Evolutionary conservation across 2,329 filamentous ascomycete species (phyloP), one percentile per base, ranked within the genome.

Genomic region (Penicillium sclerotigenum): DNA sequence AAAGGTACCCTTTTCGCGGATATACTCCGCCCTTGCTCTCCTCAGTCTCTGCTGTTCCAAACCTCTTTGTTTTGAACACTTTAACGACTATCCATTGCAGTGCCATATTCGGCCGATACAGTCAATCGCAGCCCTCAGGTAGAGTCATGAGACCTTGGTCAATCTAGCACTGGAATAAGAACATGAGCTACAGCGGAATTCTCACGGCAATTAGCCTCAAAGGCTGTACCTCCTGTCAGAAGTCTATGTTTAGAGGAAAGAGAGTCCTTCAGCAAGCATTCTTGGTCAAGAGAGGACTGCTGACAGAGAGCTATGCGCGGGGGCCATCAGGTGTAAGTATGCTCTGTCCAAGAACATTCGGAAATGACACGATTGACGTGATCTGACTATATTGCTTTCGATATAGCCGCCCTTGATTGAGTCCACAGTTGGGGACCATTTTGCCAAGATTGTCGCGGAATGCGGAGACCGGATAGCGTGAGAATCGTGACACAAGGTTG

Each of bases 391-490:
- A 18, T 22, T 51, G 16, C 18, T n/a, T 16, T 29, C 5, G 1
- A 37, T 48, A 13, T 34, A 79, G 72, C 77, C 77, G 20, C 76
- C 78, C 6, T 70, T 80, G 36, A 66, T 80, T 36, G 76, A 79
- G 54, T 73, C 76, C 47, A 80, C 78, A 1, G 67, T 80, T 40
- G 74, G 76, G 14, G 73, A 77, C 14, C 75, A 80, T 61, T 80
- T 80, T 57, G 64, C 71, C 11, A 69, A 68, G 29, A 71, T 80
- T 31, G 78, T 79, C 20, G 67, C 66, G 5, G 63, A 69, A 47
- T 69, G 75, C 65, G 78, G 78, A 14, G 77, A 80, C 59, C 69
- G 75, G 45, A 70, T 78, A 62, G 84, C 84, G 81, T 85, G 63
- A 66, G 80, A 68, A 29, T n/a, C 50, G 3, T 14, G n/a, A 14